Percentiles rank a stretch among this genome's conserved stretches.
Conservation (phyloP, 1,284 basidiomycete genomes). For the Mycena sp. region DNA sequence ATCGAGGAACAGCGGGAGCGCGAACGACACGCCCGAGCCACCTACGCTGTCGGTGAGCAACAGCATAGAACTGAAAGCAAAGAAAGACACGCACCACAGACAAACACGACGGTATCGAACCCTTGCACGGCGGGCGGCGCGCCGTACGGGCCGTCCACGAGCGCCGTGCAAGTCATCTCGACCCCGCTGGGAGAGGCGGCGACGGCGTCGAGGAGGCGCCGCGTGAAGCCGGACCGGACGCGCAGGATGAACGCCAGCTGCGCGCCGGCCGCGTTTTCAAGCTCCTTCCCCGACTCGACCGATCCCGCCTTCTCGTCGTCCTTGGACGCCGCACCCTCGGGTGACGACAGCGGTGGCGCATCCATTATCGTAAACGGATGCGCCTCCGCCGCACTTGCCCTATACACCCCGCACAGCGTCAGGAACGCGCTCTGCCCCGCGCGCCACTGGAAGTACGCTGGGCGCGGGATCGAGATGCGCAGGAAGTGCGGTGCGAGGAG, state of each 20-base stretch:
- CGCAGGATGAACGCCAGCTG: conserved; percentile 59
- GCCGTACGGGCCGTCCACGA: conserved; percentile 58
- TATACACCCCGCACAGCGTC: conserved; percentile 51
- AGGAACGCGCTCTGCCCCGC: conserved; percentile 65
- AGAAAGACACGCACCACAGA: conserved; percentile 30
- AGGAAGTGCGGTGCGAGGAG: conserved; percentile 55
- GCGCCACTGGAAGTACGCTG: conserved; percentile 51
- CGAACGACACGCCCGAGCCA: conserved; percentile 54
- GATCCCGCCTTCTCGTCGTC: conserved; percentile 14
- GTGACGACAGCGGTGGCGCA: background rate
- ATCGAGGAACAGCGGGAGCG: conserved; percentile 50
- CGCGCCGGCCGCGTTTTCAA: background rate
- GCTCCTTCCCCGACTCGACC: background rate
- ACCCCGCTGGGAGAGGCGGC: background rate
- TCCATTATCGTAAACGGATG: conserved; percentile 67
- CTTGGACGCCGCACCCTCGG: conserved; percentile 15
- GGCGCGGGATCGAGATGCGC: conserved; percentile 50
- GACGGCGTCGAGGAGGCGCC: conserved; percentile 42
- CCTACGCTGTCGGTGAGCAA: conserved; percentile 34
- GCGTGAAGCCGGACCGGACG: conserved; percentile 55
- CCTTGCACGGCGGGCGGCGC: conserved; percentile 43
- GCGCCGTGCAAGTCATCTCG: conserved; percentile 39
- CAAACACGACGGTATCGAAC: conserved; percentile 48
- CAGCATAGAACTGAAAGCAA: conserved; percentile 41
- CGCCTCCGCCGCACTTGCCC: conserved; percentile 54